Base-by-base conservation (phyloP, 2,329 filamentous ascomycete species). In the Chrysoporthe cubensis region DNA sequence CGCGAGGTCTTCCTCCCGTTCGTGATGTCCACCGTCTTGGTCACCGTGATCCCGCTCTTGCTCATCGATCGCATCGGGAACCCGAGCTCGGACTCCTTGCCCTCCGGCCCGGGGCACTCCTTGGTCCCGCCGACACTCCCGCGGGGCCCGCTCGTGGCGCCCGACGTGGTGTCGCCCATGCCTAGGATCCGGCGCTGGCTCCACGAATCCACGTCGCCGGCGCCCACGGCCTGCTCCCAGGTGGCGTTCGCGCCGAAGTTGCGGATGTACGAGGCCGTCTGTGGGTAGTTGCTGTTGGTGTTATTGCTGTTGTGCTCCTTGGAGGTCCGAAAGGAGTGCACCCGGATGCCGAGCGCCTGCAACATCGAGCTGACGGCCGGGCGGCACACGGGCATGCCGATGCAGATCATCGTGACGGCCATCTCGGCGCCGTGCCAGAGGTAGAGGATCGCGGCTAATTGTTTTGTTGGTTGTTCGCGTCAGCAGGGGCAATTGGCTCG, bases 331-430 rank as follows among this genome's bases (percentile, higher is more conserved):
- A 64, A 40, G 50, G 21, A 40, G 46, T 21, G 62, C 42, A 61
- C 42, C 21, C 64, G 64, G 52, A 69, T 69, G 56, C 68, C 68
- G 40, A 66, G 63, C 43, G 58, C 57, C 44, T 60, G 57, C 37
- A 68, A 50, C n/a, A 69, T 69, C 66, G 60, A 65, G 5, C 42
- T 44, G 37, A 65, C 61, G 26, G 68, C 68, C n/a, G 68, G 68
- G 34, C 66, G 66, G 66, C 68, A 65, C 1, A 68, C 66, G 26
- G 68, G 68, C 59, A 69, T 40, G 32, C 68, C 68, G 13, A 69
- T 69, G 66, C 68, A 69, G 54, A 69, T 69, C 68, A 69, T 69
- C 14, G 68, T 69, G 18, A 69, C 68, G 52, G 68, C 68, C 68
- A 69, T 69, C n/a, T 69, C 68, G 46, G 68, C 65, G 11, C 68